Conservation (phyloP, 2,329 filamentous ascomycete genomes). For the Neocucurbitaria cava region DNA sequence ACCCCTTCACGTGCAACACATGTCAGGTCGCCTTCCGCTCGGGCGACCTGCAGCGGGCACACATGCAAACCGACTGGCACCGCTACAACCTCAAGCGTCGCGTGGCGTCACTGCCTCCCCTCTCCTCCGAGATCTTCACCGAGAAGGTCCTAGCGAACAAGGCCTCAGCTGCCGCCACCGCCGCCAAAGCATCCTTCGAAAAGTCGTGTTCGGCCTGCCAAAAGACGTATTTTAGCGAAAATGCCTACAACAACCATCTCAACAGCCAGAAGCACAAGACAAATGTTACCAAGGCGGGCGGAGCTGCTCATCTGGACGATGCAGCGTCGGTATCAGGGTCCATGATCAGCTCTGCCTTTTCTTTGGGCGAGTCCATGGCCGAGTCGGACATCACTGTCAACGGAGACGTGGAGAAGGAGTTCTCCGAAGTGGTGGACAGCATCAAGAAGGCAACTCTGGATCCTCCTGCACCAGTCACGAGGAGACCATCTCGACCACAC, state of each 20-base stretch:
- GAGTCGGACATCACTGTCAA: constrained; percentile 62
- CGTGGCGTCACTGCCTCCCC: constrained; percentile 86
- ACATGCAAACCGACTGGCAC: constrained; percentile 99
- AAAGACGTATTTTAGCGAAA: constrained; percentile 95
- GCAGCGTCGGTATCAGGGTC: constrained; percentile 70
- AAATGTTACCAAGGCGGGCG: constrained; percentile 61
- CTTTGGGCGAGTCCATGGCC: constrained; percentile 78
- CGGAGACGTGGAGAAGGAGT: constrained; percentile 74
- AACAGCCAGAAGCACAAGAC: constrained; percentile 88
- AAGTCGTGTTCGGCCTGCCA: constrained; percentile 81
- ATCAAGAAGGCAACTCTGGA: constrained; percentile 70
- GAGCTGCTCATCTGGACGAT: constrained; percentile 59
- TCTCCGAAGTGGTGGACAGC: constrained; percentile 77
- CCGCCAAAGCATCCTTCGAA: constrained; percentile 88
- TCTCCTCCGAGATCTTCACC: constrained; percentile 90
- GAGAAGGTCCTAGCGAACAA: constrained; percentile 95
- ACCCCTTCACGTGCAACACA: constrained; percentile 98
- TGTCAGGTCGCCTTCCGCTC: constrained; percentile 97
- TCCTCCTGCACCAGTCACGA: constrained; percentile 52
- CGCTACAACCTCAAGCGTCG: constrained; percentile 96
- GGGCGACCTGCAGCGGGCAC: constrained; percentile 88
- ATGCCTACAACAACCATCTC: constrained; percentile 92
- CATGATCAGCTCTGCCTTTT: constrained; percentile 89
- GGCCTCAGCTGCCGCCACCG: constrained; percentile 81
- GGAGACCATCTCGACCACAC: constrained; percentile 52